Conservation (phyloP, 1,139 yeast genomes). For the Eremothecium cymbalariae region DNA sequence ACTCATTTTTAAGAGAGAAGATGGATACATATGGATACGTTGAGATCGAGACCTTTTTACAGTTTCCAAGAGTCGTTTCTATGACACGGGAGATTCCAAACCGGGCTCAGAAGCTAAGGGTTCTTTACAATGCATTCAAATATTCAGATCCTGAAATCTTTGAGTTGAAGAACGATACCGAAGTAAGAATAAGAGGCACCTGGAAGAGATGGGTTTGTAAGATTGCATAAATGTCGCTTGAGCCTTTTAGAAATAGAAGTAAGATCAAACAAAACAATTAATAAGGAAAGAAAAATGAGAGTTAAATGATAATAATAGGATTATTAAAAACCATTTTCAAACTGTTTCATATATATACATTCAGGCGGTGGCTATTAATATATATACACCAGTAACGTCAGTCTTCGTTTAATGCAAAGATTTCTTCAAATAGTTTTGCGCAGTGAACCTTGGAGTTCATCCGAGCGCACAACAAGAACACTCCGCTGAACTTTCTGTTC, state of each 20-base stretch:
- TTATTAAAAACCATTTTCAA: not conserved
- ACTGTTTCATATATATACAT: conserved; percentile 3
- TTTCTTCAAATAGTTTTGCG: conserved; percentile 64
- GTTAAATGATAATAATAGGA: not conserved
- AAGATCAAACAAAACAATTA: no score
- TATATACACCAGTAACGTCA: not conserved
- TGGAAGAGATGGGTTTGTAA: conserved; percentile 8
- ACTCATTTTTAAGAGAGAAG: conserved; percentile 5
- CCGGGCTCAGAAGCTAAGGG: conserved; percentile 6
- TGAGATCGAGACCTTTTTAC: conserved; percentile 2
- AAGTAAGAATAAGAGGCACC: conserved; percentile 5
- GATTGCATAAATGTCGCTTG: not conserved
- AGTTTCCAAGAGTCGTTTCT: conserved; percentile 6
- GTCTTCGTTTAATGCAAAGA: conserved; percentile 28
- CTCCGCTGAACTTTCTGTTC: conserved; percentile 92
- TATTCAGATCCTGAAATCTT: conserved; percentile 8
- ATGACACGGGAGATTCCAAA: conserved; percentile 3
- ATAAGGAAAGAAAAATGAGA: not conserved
- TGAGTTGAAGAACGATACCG: conserved; percentile 2
- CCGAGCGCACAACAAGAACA: conserved; percentile 80
- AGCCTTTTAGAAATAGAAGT: no score
- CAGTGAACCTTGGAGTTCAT: conserved; percentile 80
- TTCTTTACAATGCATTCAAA: conserved; percentile 6
- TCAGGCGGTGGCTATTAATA: no score
- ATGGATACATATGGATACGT: conserved; percentile 8